Base-by-base conservation (phyloP, 352 stramenopile species). In the Phytophthora cajani region DNA sequence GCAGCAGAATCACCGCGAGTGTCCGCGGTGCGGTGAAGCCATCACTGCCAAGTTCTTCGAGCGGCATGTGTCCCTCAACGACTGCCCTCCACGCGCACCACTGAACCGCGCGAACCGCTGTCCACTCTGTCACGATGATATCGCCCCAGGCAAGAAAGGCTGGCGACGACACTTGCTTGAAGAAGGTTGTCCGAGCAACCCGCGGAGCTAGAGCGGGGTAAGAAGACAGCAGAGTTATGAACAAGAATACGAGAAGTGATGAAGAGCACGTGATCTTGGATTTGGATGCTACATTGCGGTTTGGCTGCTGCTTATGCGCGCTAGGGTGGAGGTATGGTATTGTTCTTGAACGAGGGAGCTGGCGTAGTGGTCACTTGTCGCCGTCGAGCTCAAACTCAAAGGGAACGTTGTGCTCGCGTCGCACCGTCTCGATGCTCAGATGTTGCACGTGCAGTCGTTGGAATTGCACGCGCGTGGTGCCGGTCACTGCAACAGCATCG, bases 21-120 rank as follows among this genome's bases (percentile, higher is more conserved):
- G 90, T 56, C 83, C 78, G 8, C 84, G 87, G 7, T 97, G 90
- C 54, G 81, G 85, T 25, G 90, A 97, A 75, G 90, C 88, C 40
- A 96, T 97, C 69, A 94, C 87, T 6, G 54, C 72, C 23, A 92
- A 93, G 69, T 96, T 93, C 55, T 95, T 81, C 56, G 85, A 94
- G 58, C 88, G 93, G 51, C 90, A 97, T 64, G 85, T 94, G 16
- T 72, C 69, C 0, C 72, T 92, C 12, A 86, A 90, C 50, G 88
- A 96, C 73, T 96, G 88, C 32, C 74, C 80, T 10, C 83, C 81
- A 33, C 76, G 83, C 17, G 79, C 78, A 5, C 78, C 85, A 16
- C 79, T 86, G 1, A 84, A 91, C 58, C 69, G 82, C 10, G 87
- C 79, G 50, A 94, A 81, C 40, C 87, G 88, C n/a, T 96, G 88